Percentiles rank a stretch among this genome's conserved stretches.
These are phyloP conservation scores for Corymbia maculata DNA, from an alignment of 345 rosid species.

Conservation along the genomic window DNA sequence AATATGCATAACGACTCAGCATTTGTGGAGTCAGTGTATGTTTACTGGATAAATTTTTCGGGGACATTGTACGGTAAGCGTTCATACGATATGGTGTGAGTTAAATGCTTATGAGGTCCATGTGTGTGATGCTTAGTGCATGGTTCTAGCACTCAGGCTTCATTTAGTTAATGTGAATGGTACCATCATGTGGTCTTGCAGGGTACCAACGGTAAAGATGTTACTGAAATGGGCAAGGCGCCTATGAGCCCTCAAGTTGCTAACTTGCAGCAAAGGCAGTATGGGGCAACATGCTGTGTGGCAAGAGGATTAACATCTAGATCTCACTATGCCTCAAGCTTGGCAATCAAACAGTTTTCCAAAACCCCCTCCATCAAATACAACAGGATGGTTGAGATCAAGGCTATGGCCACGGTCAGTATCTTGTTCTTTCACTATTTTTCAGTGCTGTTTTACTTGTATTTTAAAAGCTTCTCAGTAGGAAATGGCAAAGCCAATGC, in stretches of 20 bases:
- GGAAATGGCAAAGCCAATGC: neutral
- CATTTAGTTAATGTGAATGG: neutral
- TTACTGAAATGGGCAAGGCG: slow-evolving; percentile 9
- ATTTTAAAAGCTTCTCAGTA: neutral
- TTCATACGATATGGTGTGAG: neutral
- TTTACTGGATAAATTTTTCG: neutral
- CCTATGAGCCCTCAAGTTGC: slow-evolving; percentile 3
- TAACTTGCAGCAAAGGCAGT: slow-evolving; percentile 12
- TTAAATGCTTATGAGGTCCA: neutral
- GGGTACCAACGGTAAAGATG: slow-evolving; percentile 15
- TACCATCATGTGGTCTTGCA: neutral
- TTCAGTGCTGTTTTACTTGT: neutral
- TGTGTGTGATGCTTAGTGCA: neutral
- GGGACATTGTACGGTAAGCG: neutral
- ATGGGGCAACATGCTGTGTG: slow-evolving; percentile 9
- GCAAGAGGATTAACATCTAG: slow-evolving; percentile 32
- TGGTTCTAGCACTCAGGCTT: neutral
- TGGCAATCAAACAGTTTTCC: slow-evolving; percentile 22
- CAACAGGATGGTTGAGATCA: slow-evolving; percentile 31
- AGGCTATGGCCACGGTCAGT: slow-evolving; percentile 46
- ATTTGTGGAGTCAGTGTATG: neutral
- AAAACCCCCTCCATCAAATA: slow-evolving; percentile 20
- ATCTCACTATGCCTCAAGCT: slow-evolving; percentile 30
- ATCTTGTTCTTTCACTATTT: neutral
- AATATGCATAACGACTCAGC: neutral